Conservation (phyloP, 306 rosid genomes). For the Urtica urens region DNA sequence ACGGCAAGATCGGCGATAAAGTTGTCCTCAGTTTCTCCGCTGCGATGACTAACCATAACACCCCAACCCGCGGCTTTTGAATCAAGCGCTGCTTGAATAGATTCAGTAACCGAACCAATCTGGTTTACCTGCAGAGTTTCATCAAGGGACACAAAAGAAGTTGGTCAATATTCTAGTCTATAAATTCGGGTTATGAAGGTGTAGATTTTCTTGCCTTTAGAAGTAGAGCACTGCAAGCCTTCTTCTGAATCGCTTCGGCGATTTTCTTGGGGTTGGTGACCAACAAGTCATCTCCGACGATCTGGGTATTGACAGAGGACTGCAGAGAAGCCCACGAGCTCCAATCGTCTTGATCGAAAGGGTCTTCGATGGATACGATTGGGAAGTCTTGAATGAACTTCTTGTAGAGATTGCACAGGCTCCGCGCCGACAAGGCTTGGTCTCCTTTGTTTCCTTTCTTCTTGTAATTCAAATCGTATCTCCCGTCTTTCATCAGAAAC, state of each 20-base stretch:
- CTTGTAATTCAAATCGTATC: slow-evolving; percentile 83
- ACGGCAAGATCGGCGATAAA: slow-evolving; percentile 98
- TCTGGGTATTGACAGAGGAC: slow-evolving; percentile 86
- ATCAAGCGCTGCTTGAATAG: slow-evolving; percentile 94
- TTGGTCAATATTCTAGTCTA: neutral
- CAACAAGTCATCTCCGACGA: slow-evolving; percentile 93
- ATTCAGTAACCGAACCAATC: slow-evolving; percentile 90
- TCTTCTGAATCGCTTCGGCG: slow-evolving; percentile 70
- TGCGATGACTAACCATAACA: slow-evolving; percentile 97
- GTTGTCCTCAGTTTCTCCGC: slow-evolving; percentile 98
- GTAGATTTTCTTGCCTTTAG: slow-evolving; percentile 48
- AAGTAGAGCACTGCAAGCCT: slow-evolving; percentile 92
- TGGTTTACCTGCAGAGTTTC: slow-evolving; percentile 93
- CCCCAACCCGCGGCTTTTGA: slow-evolving; percentile 99
- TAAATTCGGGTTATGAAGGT: neutral
- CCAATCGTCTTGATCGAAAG: slow-evolving; percentile 99
- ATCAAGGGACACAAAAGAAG: slow-evolving; percentile 11
- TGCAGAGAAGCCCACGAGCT: slow-evolving; percentile 76
- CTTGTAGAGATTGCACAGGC: slow-evolving; percentile 64
- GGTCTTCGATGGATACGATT: slow-evolving; percentile 94
- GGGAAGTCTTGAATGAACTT: slow-evolving; percentile 83
- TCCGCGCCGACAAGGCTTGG: slow-evolving; percentile 64
- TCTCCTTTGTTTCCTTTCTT: slow-evolving; percentile 89
- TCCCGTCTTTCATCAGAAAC: slow-evolving; percentile 71
- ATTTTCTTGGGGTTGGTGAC: slow-evolving; percentile 94